These are phyloP conservation scores for Cutaneotrichosporon spelunceum DNA, from an alignment of 1,284 basidiomycete species.

Conservation along the genomic window DNA sequence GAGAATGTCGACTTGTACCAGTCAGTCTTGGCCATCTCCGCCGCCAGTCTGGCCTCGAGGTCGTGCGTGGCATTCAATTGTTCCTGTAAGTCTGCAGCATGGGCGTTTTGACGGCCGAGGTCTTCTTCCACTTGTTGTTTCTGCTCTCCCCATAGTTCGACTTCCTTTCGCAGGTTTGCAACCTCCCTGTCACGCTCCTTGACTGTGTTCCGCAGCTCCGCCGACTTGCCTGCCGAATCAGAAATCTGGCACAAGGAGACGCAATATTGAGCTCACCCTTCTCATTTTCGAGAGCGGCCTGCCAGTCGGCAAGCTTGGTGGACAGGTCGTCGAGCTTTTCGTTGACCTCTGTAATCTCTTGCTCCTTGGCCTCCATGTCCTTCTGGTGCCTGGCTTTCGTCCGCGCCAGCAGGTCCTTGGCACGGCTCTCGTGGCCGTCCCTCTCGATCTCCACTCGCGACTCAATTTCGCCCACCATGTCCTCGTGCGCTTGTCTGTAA, in stretches of 20 bases:
- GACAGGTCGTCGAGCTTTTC: not conserved
- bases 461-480: constrained; percentile 1
- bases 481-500: constrained; percentile 3
- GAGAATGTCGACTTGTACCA: constrained; percentile 68
- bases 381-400: not conserved
- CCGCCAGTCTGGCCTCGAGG: not conserved
- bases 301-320: not conserved
- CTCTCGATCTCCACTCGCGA: not conserved
- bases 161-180: constrained; percentile 1
- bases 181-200: constrained; percentile 2
- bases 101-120: constrained; percentile 64
- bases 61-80: constrained; percentile 54
- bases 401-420: not conserved
- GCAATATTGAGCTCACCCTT: not conserved
- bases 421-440: not conserved
- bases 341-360: constrained; percentile 3
- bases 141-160: not conserved
- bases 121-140: constrained; percentile 52
- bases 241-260: not conserved
- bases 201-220: not conserved
- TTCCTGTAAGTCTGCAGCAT: constrained; percentile 67
- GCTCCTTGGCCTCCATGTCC: constrained; percentile 7
- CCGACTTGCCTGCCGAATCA: constrained; percentile 1
- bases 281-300: constrained; percentile 3
- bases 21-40: constrained; percentile 63